Evolutionary conservation across 176 grass and related monocot genomes (phyloP).

Genomic region (Coix lacrymajobi): DNA sequence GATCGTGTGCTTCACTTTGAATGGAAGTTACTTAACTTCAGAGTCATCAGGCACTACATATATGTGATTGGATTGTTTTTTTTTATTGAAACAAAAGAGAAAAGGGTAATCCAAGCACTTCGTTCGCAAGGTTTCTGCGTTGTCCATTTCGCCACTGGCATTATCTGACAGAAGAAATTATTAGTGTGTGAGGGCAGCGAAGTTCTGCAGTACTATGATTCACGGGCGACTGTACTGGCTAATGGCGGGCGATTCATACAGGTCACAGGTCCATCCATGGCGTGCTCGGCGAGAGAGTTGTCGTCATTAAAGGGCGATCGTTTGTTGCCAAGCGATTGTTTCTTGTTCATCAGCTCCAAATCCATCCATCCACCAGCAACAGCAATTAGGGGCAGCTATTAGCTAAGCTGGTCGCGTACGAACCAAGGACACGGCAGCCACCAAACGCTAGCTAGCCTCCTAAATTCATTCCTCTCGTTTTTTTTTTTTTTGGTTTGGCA

Average conservation of each 20-base stretch:
- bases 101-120: not conserved
- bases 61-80: not conserved
- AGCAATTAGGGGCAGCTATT: not conserved
- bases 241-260: no score
- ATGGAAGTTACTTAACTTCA: conserved; percentile 20
- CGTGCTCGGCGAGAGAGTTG: not conserved
- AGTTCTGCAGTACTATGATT: not conserved
- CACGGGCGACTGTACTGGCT: not conserved
- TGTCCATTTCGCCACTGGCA: not conserved
- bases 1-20: conserved; percentile 15
- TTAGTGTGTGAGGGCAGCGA: no score
- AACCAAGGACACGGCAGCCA: not conserved
- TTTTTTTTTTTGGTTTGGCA: not conserved
- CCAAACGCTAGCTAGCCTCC: not conserved
- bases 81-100: no score
- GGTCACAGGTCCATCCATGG: no score
- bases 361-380: not conserved
- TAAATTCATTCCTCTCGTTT: not conserved
- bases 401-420: not conserved
- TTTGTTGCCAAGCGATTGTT: not conserved
- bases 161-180: not conserved
- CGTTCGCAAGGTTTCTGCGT: not conserved
- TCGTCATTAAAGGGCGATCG: not conserved
- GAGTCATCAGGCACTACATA: not conserved
- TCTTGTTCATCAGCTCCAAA: not conserved